phyloP scores from a whole-genome alignment of 352 stramenopile species.

The Globisporangium ultimum region DNA sequence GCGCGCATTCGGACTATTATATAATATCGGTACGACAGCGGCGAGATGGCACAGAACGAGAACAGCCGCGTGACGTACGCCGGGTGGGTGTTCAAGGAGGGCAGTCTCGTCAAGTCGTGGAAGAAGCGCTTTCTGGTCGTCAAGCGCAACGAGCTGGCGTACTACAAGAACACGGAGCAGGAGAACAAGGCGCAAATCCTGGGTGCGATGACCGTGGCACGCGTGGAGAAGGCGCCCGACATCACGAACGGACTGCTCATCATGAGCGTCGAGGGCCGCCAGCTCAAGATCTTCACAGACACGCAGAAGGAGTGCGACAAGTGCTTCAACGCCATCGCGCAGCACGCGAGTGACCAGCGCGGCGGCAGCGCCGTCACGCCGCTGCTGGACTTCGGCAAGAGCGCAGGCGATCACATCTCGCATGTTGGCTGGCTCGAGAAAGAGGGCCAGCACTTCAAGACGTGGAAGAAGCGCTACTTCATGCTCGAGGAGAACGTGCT shows the following conservation, averaged over 20 bases:
- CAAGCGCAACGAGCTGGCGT: conserved; percentile 67
- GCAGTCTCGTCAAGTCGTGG: conserved; percentile 76
- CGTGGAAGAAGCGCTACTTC: conserved; percentile 77
- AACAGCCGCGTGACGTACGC: conserved; percentile 63
- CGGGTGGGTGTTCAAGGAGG: conserved; percentile 78
- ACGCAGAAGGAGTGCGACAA: conserved; percentile 63
- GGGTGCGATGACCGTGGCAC: conserved; percentile 61
- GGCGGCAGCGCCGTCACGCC: conserved; percentile 2
- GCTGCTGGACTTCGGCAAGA: neutral
- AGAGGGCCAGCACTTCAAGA: conserved; percentile 73
- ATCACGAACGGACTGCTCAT: conserved; percentile 80
- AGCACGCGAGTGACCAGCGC: conserved; percentile 41
- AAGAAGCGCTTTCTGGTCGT: conserved; percentile 84
- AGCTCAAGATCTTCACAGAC: conserved; percentile 84
- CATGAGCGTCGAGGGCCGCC: conserved; percentile 50
- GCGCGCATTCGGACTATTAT: no score
- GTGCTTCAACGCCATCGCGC: conserved; percentile 64
- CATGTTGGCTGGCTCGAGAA: conserved; percentile 83
- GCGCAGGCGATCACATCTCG: conserved; percentile 22
- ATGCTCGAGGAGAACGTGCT: conserved; percentile 56
- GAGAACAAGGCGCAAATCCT: conserved; percentile 68
- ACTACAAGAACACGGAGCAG: conserved; percentile 76
- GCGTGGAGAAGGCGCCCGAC: conserved; percentile 53
- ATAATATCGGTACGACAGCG: no score
- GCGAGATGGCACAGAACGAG: neutral